phyloP scores from a whole-genome alignment of 2,329 filamentous ascomycete species.

The Paracoccidioides brasiliensis region DNA sequence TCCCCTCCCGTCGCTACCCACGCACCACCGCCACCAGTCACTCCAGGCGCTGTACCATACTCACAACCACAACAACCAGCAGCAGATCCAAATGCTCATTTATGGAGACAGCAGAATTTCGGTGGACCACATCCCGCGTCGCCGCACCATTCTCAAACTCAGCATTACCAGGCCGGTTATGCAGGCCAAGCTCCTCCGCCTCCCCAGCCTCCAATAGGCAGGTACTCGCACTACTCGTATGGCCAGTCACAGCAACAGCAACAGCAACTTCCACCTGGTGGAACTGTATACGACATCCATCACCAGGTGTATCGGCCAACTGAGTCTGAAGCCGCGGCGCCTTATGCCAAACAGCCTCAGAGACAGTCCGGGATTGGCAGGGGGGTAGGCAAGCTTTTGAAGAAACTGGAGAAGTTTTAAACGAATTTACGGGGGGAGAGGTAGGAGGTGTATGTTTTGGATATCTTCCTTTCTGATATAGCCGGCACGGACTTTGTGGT shows the following conservation, averaged over 20 bases:
- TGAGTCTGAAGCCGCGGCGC: constrained; percentile 27
- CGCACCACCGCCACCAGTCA: constrained; percentile 6
- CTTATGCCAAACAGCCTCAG: constrained; percentile 21
- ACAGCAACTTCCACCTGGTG: constrained; percentile 8
- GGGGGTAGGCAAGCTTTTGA: constrained; percentile 23
- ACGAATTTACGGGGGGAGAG: neutral
- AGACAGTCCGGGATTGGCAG: constrained; percentile 17
- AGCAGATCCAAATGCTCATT: constrained; percentile 22
- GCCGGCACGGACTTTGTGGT: no score
- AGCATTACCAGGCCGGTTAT: constrained; percentile 7
- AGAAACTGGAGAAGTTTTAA: constrained; percentile 20
- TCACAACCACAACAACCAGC: constrained; percentile 17
- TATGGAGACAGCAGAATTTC: constrained; percentile 21
- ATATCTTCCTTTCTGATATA: neutral
- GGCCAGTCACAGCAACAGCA: constrained; percentile 17
- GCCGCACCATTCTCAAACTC: constrained; percentile 4
- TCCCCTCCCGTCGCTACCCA: constrained; percentile 9
- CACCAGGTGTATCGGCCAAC: constrained; percentile 36
- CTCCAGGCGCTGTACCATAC: constrained; percentile 19
- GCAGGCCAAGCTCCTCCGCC: constrained; percentile 9
- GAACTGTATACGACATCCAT: constrained; percentile 31
- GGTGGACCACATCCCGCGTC: constrained; percentile 5
- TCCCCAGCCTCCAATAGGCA: constrained; percentile 18
- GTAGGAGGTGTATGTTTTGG: neutral
- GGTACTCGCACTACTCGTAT: constrained; percentile 33